These are phyloP conservation scores for Phytophthora multivora DNA, from an alignment of 352 stramenopile genomes.

Conservation along the genomic window DNA sequence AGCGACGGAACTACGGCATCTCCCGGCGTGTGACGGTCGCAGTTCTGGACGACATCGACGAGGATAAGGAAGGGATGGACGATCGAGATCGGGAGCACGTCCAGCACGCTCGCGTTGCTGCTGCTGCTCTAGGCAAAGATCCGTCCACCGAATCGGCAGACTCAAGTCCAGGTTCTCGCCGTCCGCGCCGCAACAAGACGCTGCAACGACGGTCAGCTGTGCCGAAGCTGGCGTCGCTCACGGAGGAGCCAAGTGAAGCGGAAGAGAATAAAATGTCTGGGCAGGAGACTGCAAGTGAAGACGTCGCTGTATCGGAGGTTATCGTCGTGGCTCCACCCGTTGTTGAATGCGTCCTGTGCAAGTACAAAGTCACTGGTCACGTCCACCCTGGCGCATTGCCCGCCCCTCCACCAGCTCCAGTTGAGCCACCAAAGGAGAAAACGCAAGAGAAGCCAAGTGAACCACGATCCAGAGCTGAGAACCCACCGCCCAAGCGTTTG, in stretches of 20 bases:
- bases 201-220: slow-evolving; percentile 47
- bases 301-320: background rate
- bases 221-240: slow-evolving; percentile 43
- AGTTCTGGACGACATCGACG: slow-evolving; percentile 48
- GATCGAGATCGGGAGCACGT: slow-evolving; percentile 44
- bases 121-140: slow-evolving; percentile 34
- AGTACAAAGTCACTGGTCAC: slow-evolving; percentile 66
- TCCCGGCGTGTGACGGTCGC: slow-evolving; percentile 54
- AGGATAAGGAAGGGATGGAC: slow-evolving; percentile 45
- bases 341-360: slow-evolving; percentile 54
- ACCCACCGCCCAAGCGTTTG: slow-evolving; percentile 39
- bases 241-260: slow-evolving; percentile 44
- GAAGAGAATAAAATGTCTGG: slow-evolving; percentile 9
- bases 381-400: slow-evolving; percentile 35
- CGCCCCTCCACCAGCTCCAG: slow-evolving; percentile 14
- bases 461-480: slow-evolving; percentile 17
- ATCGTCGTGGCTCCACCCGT: slow-evolving; percentile 21
- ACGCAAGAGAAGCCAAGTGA: slow-evolving; percentile 15
- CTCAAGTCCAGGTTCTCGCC: slow-evolving; percentile 8
- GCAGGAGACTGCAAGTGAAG: background rate
- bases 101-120: slow-evolving; percentile 38
- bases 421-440: background rate
- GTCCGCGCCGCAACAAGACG: slow-evolving; percentile 45
- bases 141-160: slow-evolving; percentile 1
- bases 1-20: slow-evolving; percentile 30